Evolutionary conservation across 2,329 filamentous ascomycete genomes (phyloP), one percentile per base, ranked within the genome.

Genomic region (Xylaria sp.): DNA sequence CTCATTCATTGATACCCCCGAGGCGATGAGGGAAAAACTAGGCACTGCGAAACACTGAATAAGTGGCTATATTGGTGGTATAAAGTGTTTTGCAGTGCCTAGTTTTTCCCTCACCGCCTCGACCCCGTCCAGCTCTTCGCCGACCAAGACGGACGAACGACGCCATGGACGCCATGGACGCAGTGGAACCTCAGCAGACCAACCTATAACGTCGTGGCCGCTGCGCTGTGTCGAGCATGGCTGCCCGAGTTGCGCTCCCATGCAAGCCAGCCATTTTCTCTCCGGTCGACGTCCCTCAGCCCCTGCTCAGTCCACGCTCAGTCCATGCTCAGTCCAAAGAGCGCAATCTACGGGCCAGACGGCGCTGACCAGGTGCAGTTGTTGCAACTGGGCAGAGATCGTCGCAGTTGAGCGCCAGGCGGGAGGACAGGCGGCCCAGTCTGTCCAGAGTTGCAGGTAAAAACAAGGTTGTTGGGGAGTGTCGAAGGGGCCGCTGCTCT

Each of bases 351-450:
- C 41, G 65, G 64, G 41, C 60, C 20, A 62, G 65, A 62, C 56
- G 52, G 44, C 52, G 52, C 65, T 68, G 65, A 60, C 41, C 52
- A 37, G 34, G 64, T 44, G 63, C 52, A 66, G 28, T 63, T 7
- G 56, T 46, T 51, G 57, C 13, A 59, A 69, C 55, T 48, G 18
- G 68, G 68, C 32, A 70, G 57, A 69, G 69, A 71, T 71, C 68
- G 51, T 54, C 68, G 44, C 37, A 44, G 44, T 61, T 25, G 50
- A 60, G 44, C 54, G 28, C 10, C 6, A 18, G 34, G 10, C 34
- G 34, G 34, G 34, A 37, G 34, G 32, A 56, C n/a, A 15, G 32
- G 10, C 12, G 34, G 5, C 20, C 39, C 37, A 25, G 37, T 28
- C 23, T 41, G 12, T 25, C 52, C 28, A 28, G 57, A 55, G 55